Base-by-base conservation (phyloP, 2,329 filamentous ascomycete genomes). In the Aspergillus pseudoglaucus region DNA sequence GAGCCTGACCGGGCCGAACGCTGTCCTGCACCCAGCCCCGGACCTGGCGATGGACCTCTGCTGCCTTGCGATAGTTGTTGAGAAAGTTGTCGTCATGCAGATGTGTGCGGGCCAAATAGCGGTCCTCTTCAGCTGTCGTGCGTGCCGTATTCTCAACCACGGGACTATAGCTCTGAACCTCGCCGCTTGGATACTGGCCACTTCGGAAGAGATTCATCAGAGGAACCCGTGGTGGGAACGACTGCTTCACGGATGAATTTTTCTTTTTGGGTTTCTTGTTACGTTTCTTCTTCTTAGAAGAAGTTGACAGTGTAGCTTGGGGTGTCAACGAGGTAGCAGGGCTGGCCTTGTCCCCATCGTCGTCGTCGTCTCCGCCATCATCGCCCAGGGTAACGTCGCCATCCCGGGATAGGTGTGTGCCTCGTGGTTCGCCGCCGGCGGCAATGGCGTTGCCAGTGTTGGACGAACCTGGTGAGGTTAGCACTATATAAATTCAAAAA, bases 11-110 rank as follows among this genome's bases (percentile, higher is more conserved):
- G 0, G 78, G 78, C 58, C 75, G 75, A 56, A 74, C 74, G 47
- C 66, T 69, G 12, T 61, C 50, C 56, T 76, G 75, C 4, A 72
- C 73, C 60, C 72, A 78, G 39, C 72, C 70, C 22, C 78, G 74
- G 42, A 78, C 75, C 59, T 81, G 74, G 40, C 78, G 72, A 59
- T 81, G 78, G 41, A 78, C 67, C 56, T 81, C 78, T 0, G 78
- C 78, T 8, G 75, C 78, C 60, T 80, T 71, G 42, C 78, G 75
- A 59, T 81, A 81, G 48, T 81, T 70, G 20, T 63, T 65, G 18
- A 81, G 65, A 54, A 78, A 79, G 10, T 66, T 68, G 18, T 70
- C 65, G 50, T 77, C 74, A 56, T 72, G 65, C 46, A 69, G 64
- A 46, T 71, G 64, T 12, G 63, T 35, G n/a, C 62, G 62, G 10